Conservation (phyloP, 2,329 filamentous ascomycete genomes). For the Microsporum ferrugineum region DNA sequence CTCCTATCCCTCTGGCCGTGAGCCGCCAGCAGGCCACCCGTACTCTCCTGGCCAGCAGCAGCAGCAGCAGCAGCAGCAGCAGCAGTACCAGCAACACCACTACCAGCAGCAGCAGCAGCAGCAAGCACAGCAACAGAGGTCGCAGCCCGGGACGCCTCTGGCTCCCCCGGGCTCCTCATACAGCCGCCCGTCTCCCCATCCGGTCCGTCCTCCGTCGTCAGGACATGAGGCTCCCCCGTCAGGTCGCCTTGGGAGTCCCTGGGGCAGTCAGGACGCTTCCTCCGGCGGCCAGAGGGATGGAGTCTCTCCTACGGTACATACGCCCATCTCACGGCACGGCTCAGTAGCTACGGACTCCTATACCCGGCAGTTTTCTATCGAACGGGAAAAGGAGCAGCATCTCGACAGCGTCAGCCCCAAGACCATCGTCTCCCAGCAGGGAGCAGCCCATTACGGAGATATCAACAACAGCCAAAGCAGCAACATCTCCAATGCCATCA, state of each 20-base stretch:
- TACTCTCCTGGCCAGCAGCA: slow-evolving; percentile 5
- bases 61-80: slow-evolving; percentile 8
- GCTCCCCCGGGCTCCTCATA: slow-evolving; percentile 31
- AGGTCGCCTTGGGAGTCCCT: slow-evolving; percentile 22
- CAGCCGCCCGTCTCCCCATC: slow-evolving; percentile 27
- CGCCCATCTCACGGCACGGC: slow-evolving; percentile 33
- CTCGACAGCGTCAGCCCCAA: slow-evolving; percentile 71
- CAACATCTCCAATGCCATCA: background rate
- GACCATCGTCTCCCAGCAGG: slow-evolving; percentile 35
- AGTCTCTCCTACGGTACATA: slow-evolving; percentile 23
- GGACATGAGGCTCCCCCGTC: slow-evolving; percentile 27
- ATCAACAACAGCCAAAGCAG: background rate
- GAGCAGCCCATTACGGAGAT: slow-evolving; percentile 17
- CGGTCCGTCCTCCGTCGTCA: slow-evolving; percentile 28
- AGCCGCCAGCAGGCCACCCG: slow-evolving; percentile 7
- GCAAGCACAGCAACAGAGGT: slow-evolving; percentile 23
- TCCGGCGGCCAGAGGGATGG: slow-evolving; percentile 18
- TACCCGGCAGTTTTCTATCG: slow-evolving; percentile 34
- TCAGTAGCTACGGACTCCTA: slow-evolving; percentile 22
- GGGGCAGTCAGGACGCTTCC: slow-evolving; percentile 22
- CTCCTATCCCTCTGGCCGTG: slow-evolving; percentile 9
- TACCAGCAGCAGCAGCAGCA: slow-evolving; percentile 7
- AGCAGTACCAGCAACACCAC: background rate
- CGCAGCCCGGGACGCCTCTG: slow-evolving; percentile 40
- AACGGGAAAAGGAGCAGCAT: slow-evolving; percentile 51